phyloP scores from a whole-genome alignment of 495 filamentous ascomycete genomes.

The Astrothelium subdiscretum region DNA sequence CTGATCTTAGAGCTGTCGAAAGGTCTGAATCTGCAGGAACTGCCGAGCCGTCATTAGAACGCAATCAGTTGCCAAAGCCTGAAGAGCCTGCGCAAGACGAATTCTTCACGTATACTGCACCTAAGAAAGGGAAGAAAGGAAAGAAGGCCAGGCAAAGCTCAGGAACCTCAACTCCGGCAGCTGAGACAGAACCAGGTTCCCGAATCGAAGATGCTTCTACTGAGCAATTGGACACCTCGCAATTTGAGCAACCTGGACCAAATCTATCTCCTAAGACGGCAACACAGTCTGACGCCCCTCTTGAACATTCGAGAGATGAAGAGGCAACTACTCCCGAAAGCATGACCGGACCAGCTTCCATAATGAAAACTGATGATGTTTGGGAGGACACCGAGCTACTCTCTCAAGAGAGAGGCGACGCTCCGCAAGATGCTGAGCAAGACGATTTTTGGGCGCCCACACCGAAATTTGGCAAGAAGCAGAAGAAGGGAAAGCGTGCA shows the following conservation, averaged over 20 bases:
- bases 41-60: not conserved
- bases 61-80: not conserved
- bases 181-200: not conserved
- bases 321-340: constrained; percentile 17
- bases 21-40: not conserved
- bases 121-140: constrained; percentile 5
- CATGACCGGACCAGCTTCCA: constrained; percentile 19
- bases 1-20: not conserved
- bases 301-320: not conserved
- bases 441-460: not conserved
- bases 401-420: not conserved
- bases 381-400: constrained; percentile 16
- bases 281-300: not conserved
- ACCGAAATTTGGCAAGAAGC: constrained; percentile 2
- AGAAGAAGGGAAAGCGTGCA: constrained; percentile 17
- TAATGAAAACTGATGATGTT: constrained; percentile 20
- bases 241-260: constrained; percentile 4
- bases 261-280: not conserved
- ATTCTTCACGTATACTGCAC: not conserved
- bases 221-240: constrained; percentile 3
- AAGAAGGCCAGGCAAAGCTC: constrained; percentile 2
- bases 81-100: not conserved
- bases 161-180: not conserved
- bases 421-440: not conserved
- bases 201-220: not conserved